Base-by-base conservation (phyloP, 2,329 filamentous ascomycete species). In the Allantophomopsis lycopodina region DNA sequence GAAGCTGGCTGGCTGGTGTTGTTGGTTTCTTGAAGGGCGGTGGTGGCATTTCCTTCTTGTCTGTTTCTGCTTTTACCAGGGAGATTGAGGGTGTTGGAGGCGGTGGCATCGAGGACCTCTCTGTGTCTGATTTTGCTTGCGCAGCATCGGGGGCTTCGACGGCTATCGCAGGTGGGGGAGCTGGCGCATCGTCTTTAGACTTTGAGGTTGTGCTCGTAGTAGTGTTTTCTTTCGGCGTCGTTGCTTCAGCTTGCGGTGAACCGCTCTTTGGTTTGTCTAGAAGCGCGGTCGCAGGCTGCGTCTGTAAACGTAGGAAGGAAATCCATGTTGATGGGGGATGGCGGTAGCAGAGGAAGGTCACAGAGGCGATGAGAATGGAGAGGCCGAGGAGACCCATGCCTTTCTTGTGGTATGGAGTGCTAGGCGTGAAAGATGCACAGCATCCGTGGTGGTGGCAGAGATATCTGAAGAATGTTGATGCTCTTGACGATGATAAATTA, bases 331-430 rank as follows among this genome's bases (percentile, higher is more conserved):
- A 67, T 35, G 64, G 58, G 37, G 67, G 69, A 41, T 68, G 68
- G 32, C 66, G 65, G 44, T 78, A 62, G 49, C 69, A 59, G 46
- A 79, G 56, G 50, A 69, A 71, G 35, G 78, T 64, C 40, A 79
- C 59, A 1, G 75, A 75, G 34, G 69, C 75, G 46, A 80, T 55
- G 50, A 80, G 63, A 46, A 81, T 61, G n/a, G 75, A 75, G 46
- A 79, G 57, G 46, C 72, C 75, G 45, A 79, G 50, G 50, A 76
- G 55, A 46, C 63, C 69, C 73, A 78, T 78, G 39, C 40, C 50
- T 15, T 28, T n/a, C 18, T 18, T 14, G 37, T 28, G 23, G 7
- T 28, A 12, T 28, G 7, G 23, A 10, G 11, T 20, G 11, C 23
- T 28, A 28, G 11, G 10, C 5, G 23, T 8, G 23, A 12, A 28